Percentiles rank a stretch among this genome's conserved stretches.
These are phyloP conservation scores for Fagopyrum esculentum DNA, from an alignment of 148 eudicot genomes.

Conservation along the genomic window DNA sequence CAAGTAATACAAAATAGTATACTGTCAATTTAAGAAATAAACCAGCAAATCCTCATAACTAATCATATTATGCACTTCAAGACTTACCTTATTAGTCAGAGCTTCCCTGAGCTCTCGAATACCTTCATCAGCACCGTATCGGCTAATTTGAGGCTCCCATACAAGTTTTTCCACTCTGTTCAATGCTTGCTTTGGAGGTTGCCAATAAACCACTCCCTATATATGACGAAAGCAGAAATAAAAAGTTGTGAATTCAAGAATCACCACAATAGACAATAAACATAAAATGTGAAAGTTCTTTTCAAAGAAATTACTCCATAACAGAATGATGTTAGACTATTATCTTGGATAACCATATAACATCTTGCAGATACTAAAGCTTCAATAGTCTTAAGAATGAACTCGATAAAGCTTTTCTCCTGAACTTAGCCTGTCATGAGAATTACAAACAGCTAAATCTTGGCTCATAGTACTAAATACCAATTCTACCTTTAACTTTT, in stretches of 20 bases:
- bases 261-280: not conserved
- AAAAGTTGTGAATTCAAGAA: not conserved
- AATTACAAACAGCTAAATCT: not conserved
- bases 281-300: not conserved
- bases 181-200: slow-evolving; percentile 79
- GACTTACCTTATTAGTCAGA: slow-evolving; percentile 56
- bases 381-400: not conserved
- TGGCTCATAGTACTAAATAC: not conserved
- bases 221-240: slow-evolving; percentile 16
- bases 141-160: slow-evolving; percentile 78
- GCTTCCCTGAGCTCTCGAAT: slow-evolving; percentile 86
- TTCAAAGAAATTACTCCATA: not conserved
- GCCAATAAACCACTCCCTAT: slow-evolving; percentile 98
- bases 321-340: not conserved
- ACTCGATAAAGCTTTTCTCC: not conserved
- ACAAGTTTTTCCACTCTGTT: slow-evolving; percentile 65
- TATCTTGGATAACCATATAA: not conserved
- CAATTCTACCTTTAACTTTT: too few relatives aligned
- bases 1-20: not conserved
- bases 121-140: slow-evolving; percentile 96
- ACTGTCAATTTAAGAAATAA: not conserved
- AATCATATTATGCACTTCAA: not conserved
- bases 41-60: not conserved
- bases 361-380: not conserved
- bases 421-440: not conserved